Conservation (phyloP, 1,284 basidiomycete genomes). For the Phlebopus sp. region DNA sequence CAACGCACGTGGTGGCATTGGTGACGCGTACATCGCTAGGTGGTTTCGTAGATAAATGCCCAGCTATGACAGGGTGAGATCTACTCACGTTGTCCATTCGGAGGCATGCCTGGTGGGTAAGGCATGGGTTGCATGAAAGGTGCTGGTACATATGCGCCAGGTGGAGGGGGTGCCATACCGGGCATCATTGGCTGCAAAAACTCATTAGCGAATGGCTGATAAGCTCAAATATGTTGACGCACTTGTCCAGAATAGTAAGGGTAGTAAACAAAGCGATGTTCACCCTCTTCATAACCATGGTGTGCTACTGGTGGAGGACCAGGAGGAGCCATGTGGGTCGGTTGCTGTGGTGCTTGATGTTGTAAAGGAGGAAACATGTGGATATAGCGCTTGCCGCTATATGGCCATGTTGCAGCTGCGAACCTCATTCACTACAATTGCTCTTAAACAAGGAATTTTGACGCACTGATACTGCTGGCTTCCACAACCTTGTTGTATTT, state of each 20-base stretch:
- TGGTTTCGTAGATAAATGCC: constrained; percentile 1
- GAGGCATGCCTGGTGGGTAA: constrained; percentile 74
- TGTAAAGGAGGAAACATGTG: constrained; percentile 67
- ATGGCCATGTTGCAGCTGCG: constrained; percentile 79
- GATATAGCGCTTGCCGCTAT: constrained; percentile 82
- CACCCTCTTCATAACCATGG: constrained; percentile 71
- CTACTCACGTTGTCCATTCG: constrained; percentile 55
- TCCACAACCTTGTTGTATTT: constrained; percentile 81
- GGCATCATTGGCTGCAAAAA: constrained; percentile 68
- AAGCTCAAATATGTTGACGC: constrained; percentile 18
- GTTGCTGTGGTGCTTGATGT: constrained; percentile 57
- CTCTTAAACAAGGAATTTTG: neutral
- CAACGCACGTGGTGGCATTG: constrained; percentile 73
- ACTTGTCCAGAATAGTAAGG: constrained; percentile 76
- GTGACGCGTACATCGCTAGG: constrained; percentile 76
- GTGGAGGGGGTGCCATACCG: constrained; percentile 73
- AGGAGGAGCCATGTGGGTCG: constrained; percentile 65
- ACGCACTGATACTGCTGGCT: constrained; percentile 69
- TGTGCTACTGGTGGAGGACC: constrained; percentile 66
- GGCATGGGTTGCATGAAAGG: constrained; percentile 82
- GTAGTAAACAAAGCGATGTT: constrained; percentile 64
- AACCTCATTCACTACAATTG: constrained; percentile 3
- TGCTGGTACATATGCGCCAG: constrained; percentile 69
- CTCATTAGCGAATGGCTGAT: no score
- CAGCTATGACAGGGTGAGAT: constrained; percentile 1